These are phyloP conservation scores for Orbilia brochopaga DNA, from an alignment of 2,329 filamentous ascomycete genomes.

Conservation along the genomic window DNA sequence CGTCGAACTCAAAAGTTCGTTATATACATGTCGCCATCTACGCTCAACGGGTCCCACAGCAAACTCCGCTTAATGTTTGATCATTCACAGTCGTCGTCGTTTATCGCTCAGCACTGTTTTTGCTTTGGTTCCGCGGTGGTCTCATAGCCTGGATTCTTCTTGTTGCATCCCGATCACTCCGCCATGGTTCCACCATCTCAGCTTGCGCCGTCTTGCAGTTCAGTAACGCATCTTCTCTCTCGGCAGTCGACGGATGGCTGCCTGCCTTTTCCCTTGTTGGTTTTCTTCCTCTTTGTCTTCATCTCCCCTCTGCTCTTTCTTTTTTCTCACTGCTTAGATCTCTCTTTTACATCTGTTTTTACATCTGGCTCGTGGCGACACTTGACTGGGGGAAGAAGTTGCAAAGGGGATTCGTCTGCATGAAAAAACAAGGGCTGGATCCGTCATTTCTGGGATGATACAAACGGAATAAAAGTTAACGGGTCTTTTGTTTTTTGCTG, in stretches of 20 bases:
- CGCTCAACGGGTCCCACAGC: constrained; percentile 47
- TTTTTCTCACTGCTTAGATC: constrained; percentile 47
- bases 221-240: constrained; percentile 27
- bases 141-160: constrained; percentile 39
- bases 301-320: constrained; percentile 36
- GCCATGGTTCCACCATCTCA: constrained; percentile 2
- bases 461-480: constrained; percentile 50
- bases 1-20: constrained; percentile 48
- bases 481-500: constrained; percentile 41
- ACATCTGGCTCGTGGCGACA: constrained; percentile 50
- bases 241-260: constrained; percentile 18
- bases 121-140: constrained; percentile 24
- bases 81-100: constrained; percentile 1
- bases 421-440: constrained; percentile 42
- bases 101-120: constrained; percentile 8
- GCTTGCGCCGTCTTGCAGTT: constrained; percentile 12
- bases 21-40: constrained; percentile 50
- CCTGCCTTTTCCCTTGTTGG: constrained; percentile 16
- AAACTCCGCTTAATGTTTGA: constrained; percentile 48
- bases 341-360: constrained; percentile 46
- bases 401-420: constrained; percentile 28
- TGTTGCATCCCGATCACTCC: constrained; percentile 30
- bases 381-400: constrained; percentile 46
- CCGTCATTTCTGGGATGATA: constrained; percentile 44
- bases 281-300: constrained; percentile 22